Percentiles rank a stretch among this genome's conserved stretches.
Evolutionary conservation across 164 flowering plant species (phyloP).

Genomic region (Taxillus chinensis): DNA sequence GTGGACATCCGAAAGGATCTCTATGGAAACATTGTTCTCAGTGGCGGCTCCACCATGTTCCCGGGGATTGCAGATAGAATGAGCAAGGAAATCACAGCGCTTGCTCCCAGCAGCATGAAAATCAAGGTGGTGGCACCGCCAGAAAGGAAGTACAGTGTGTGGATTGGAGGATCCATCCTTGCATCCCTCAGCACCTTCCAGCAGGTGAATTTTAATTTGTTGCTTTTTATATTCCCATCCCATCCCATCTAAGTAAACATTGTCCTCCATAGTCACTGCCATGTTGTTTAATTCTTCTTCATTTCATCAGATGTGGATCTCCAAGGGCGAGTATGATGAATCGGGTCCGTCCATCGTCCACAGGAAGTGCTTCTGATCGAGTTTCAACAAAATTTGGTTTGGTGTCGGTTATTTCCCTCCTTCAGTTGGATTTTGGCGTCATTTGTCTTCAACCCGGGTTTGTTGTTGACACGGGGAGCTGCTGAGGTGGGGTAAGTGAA

Average conservation of each 20-base stretch:
- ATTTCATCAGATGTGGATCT: constrained; percentile 13
- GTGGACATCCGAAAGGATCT: constrained; percentile 14
- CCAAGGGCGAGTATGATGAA: constrained; percentile 15
- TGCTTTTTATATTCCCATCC: neutral
- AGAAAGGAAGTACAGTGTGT: constrained; percentile 16
- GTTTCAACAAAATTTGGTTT: neutral
- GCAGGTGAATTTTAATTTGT: constrained; percentile 2
- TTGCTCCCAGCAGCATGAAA: constrained; percentile 18
- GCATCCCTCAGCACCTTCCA: constrained; percentile 17
- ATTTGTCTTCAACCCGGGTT: neutral
- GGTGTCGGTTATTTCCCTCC: neutral
- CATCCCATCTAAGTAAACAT: too few relatives aligned
- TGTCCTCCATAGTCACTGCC: neutral
- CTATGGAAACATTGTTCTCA: constrained; percentile 14
- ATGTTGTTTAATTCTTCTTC: neutral
- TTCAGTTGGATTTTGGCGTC: neutral
- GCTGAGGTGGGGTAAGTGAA: neutral
- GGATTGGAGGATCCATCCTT: constrained; percentile 15
- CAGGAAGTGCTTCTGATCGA: constrained; percentile 16
- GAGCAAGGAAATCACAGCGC: constrained; percentile 17
- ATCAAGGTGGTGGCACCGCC: constrained; percentile 16
- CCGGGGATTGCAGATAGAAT: constrained; percentile 16
- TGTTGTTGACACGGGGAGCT: neutral
- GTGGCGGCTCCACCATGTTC: constrained; percentile 19
- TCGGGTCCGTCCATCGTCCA: constrained; percentile 16